Percentiles rank a stretch among this genome's conserved stretches.
Evolutionary conservation across 108 stramenopile species (phyloP).

Genomic region (Cyclotella baltica): DNA sequence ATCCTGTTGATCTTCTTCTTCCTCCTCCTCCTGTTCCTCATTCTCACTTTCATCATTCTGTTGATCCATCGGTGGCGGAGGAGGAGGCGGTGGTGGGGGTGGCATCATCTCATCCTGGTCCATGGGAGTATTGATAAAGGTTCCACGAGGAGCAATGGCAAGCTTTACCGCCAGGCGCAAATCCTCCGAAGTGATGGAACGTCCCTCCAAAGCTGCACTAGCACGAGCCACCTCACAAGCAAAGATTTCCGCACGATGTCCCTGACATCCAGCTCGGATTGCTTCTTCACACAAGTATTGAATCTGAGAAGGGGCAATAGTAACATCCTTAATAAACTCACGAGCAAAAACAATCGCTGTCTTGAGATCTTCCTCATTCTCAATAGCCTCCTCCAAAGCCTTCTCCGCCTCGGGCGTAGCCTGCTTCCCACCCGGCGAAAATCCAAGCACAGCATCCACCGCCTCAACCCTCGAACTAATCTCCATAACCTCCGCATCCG

Average conservation of each 20-base stretch:
- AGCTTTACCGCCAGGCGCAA: conserved; percentile 92
- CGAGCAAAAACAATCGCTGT: conserved; percentile 95
- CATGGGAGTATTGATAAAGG: conserved; percentile 90
- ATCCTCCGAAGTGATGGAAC: conserved; percentile 88
- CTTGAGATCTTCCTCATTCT: conserved; percentile 93
- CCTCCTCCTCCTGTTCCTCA: conserved; percentile 83
- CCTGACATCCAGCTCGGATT: conserved; percentile 94
- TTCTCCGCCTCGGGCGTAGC: conserved; percentile 66
- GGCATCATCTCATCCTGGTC: conserved; percentile 82
- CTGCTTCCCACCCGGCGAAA: conserved; percentile 71
- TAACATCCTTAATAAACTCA: conserved; percentile 88
- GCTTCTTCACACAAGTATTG: conserved; percentile 97
- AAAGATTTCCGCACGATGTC: conserved; percentile 97
- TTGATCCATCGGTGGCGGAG: conserved; percentile 91
- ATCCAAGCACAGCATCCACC: conserved; percentile 85
- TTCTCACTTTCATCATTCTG: conserved; percentile 79
- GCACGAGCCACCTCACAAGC: conserved; percentile 93
- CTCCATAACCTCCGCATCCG: conserved; percentile 85
- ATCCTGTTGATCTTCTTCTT: conserved; percentile 85
- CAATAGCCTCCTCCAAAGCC: conserved; percentile 70
- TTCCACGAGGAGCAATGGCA: conserved; percentile 95
- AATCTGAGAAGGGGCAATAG: conserved; percentile 85
- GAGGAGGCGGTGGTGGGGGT: conserved; percentile 94
- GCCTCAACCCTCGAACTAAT: conserved; percentile 85
- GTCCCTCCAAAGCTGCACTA: conserved; percentile 92